phyloP scores from a whole-genome alignment of 306 rosid species.

The Cicer pinnatifidum region DNA sequence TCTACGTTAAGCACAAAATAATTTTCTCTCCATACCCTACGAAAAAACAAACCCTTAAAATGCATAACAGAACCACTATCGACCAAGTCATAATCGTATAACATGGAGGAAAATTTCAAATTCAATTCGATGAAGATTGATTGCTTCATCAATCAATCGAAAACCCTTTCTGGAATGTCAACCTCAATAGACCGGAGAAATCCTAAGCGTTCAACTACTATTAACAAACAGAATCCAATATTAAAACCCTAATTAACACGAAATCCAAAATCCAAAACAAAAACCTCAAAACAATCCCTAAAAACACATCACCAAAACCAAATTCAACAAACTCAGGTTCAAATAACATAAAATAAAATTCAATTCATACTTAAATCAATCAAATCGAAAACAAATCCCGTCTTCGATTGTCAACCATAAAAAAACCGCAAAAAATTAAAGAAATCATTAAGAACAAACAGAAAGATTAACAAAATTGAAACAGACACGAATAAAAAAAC shows the following conservation, averaged over 20 bases:
- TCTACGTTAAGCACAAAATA: not conserved
- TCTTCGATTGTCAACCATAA: not conserved
- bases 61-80: not conserved
- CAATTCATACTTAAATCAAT: constrained; percentile 9
- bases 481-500: not conserved
- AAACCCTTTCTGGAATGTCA: not conserved
- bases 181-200: not conserved
- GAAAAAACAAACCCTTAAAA: constrained; percentile 3
- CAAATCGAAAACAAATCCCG: not conserved
- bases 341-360: not conserved
- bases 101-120: not conserved
- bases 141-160: not conserved
- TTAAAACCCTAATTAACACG: constrained; percentile 36
- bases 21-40: constrained; percentile 39
- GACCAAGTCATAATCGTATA: not conserved
- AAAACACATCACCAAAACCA: constrained; percentile 9
- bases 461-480: constrained; percentile 3
- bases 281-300: not conserved
- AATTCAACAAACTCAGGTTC: constrained; percentile 19
- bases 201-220: not conserved
- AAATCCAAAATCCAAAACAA: not conserved
- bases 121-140: not conserved
- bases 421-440: not conserved
- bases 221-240: not conserved
- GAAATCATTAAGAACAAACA: not conserved